phyloP scores from a whole-genome alignment of 129 eudicot genomes.

The Artemisia annua region DNA sequence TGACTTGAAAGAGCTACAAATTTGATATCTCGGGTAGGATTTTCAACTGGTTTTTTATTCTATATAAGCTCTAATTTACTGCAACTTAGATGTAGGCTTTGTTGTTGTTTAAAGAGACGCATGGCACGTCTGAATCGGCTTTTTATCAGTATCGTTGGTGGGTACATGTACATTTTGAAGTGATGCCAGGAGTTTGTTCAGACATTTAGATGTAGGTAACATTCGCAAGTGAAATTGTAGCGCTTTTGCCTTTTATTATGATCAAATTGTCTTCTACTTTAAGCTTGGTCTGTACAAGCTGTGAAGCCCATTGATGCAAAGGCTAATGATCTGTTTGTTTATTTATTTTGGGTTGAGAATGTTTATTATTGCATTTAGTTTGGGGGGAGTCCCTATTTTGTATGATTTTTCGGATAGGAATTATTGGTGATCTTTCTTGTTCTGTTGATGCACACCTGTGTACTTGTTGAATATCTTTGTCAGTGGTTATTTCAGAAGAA shows the following conservation, averaged over 20 bases:
- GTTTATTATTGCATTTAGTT: background rate
- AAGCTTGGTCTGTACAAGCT: background rate
- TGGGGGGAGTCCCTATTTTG: too few species aligned
- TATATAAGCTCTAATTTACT: background rate
- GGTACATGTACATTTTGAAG: slow-evolving; percentile 1
- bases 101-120: slow-evolving; percentile 10
- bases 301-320: slow-evolving; percentile 18
- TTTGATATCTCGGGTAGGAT: slow-evolving; percentile 29
- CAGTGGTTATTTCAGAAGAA: too few species aligned
- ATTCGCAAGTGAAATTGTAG: slow-evolving; percentile 5
- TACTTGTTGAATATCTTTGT: too few species aligned
- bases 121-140: background rate
- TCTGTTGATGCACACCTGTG: too few species aligned
- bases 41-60: slow-evolving; percentile 16
- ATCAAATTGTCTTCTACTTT: background rate
- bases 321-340: slow-evolving; percentile 15
- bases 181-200: background rate
- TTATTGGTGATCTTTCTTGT: too few species aligned
- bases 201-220: background rate
- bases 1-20: slow-evolving; percentile 32
- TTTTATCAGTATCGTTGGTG: background rate
- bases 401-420: too few species aligned
- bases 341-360: background rate
- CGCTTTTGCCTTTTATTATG: background rate
- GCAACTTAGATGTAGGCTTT: slow-evolving; percentile 12